Conservation (phyloP, 2,329 filamentous ascomycete species). For the Verticillium nonalfalfae region DNA sequence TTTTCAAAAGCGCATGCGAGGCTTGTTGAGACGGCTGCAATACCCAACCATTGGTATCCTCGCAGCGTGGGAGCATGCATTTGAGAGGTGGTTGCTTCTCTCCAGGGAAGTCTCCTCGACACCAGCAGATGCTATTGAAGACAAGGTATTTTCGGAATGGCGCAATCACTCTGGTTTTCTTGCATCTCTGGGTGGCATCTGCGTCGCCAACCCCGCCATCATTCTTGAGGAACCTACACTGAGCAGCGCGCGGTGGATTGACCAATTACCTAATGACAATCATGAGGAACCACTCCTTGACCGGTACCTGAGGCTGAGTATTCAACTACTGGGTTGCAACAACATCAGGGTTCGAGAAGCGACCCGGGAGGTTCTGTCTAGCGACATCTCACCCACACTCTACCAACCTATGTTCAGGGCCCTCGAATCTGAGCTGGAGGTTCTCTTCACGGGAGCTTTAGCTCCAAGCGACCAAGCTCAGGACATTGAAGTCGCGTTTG, state of each 20-base stretch:
- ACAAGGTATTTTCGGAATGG: constrained; percentile 56
- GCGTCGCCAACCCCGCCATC: constrained; percentile 52
- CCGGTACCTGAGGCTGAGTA: constrained; percentile 55
- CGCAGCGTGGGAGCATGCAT: constrained; percentile 60
- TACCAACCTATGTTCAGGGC: constrained; percentile 59
- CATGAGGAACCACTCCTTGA: constrained; percentile 55
- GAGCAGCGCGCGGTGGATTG: constrained; percentile 57
- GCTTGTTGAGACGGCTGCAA: constrained; percentile 52
- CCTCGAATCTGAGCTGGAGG: constrained; percentile 58
- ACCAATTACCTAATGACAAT: constrained; percentile 50
- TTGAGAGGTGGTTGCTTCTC: constrained; percentile 58
- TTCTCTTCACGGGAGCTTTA: constrained; percentile 52
- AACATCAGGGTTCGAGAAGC: constrained; percentile 61
- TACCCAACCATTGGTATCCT: constrained; percentile 61
- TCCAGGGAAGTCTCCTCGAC: constrained; percentile 57
- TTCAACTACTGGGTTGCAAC: constrained; percentile 57
- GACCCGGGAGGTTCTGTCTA: constrained; percentile 59
- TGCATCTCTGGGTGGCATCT: constrained; percentile 60
- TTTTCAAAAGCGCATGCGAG: constrained; percentile 60
- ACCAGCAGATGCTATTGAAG: constrained; percentile 43
- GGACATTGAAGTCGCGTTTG: constrained; percentile 59
- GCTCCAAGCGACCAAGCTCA: constrained; percentile 44
- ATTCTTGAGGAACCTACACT: constrained; percentile 52
- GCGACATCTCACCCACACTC: constrained; percentile 55
- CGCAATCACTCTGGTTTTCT: constrained; percentile 64